Base-by-base conservation (phyloP, 805 yeast genomes). In the Maudiozyma pseudohumilis region DNA sequence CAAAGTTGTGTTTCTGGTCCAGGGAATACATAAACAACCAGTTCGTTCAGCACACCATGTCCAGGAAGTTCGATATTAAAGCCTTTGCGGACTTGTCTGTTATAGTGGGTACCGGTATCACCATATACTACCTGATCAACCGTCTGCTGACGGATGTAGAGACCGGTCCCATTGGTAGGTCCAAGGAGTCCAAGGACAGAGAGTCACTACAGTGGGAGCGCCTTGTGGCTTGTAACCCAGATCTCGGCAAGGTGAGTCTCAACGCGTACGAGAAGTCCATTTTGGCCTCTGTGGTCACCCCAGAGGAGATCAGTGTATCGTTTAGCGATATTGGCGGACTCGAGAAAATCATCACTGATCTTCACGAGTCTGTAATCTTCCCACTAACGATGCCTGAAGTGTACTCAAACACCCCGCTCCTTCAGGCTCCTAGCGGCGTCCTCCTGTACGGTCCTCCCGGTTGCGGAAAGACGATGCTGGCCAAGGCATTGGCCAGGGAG, bases 381-480 rank as follows among this genome's bases (percentile, higher is more conserved):
- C 98, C 98, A 1, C 65, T 92, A 40, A 80, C 83, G 13, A 65
- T 58, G 48, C 95, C 95, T 0, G 84, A 75, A 34, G 61, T 86
- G 29, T 87, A 82, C 55, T 65, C 74, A 10, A 77, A 74, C 37
- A 83, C 80, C 47, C 76, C 85, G 37, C 66, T 89, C 37, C 65
- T 89, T 19, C 85, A 82, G 52, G 89, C 95, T 1, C 98, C 98
- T 2, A 87, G 85, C 53, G 98, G 98, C 29, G 96, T 89, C 3
- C 63, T 89, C 25, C 68, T 88, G 34, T 79, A 85, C 54, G 97
- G 97, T 0, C 96, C 97, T 3, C 97, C 97, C 0, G 97, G 97
- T 0, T 89, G 96, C 59, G 97, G 97, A 39, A 89, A 89, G 61
- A 89, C 97, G 3, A 85, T 89, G 96, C 66, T 89, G 49, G 97